A percentile compares a stretch with the other conserved stretches of the same genome.
Conservation (phyloP, 331 rosid genomes). For the Arachis monticola region DNA sequence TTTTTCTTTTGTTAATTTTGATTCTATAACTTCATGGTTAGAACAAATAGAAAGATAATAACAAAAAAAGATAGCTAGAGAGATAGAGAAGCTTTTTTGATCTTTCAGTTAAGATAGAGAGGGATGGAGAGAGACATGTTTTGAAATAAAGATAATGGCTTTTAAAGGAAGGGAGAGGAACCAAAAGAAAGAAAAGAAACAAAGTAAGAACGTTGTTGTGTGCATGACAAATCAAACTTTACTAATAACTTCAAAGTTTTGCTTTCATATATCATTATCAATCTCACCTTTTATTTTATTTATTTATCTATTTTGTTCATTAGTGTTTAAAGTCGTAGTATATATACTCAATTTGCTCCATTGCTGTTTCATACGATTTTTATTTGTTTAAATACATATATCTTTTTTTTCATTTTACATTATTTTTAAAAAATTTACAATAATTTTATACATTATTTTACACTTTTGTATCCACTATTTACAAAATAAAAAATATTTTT, state of each 20-base stretch:
- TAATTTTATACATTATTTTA: too few relatives aligned
- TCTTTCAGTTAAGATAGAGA: constrained; percentile 25
- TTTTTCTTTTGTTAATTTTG: constrained; percentile 32
- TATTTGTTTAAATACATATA: too few relatives aligned
- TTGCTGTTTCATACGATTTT: too few relatives aligned
- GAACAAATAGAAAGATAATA: constrained; percentile 32
- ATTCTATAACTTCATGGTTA: constrained; percentile 42
- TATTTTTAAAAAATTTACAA: too few relatives aligned
- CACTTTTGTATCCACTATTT: too few relatives aligned
- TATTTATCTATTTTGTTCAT: not conserved
- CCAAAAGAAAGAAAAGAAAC: not conserved
- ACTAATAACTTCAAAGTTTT: constrained; percentile 38
- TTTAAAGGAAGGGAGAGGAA: constrained; percentile 41
- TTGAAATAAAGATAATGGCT: constrained; percentile 21
- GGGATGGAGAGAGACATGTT: constrained; percentile 18
- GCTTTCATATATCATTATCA: constrained; percentile 25
- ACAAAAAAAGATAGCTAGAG: constrained; percentile 5
- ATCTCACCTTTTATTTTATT: not conserved
- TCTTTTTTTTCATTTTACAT: too few relatives aligned
- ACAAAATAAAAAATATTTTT: too few relatives aligned
- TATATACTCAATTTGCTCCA: too few relatives aligned
- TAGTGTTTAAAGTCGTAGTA: too few relatives aligned
- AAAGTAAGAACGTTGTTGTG: constrained; percentile 9
- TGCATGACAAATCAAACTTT: constrained; percentile 49
- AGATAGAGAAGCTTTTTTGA: constrained; percentile 32